phyloP scores from a whole-genome alignment of 306 rosid species.

The Rosa lucieae region DNA sequence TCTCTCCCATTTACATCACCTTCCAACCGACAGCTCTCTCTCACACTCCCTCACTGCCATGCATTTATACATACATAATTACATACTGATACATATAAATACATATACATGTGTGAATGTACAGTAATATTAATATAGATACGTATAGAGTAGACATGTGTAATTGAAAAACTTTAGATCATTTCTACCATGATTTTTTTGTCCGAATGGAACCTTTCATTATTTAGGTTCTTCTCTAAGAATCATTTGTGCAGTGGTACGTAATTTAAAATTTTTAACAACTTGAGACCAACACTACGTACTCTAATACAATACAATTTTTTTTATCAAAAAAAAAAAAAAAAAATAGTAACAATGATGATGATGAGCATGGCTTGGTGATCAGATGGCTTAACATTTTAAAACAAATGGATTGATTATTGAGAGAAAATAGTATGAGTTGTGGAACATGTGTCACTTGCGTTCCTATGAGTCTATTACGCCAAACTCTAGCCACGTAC shows the following conservation, averaged over 20 bases:
- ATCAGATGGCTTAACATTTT: not conserved
- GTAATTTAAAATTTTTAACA: not conserved
- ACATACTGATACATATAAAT: not conserved
- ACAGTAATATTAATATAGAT: not conserved
- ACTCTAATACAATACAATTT: no score
- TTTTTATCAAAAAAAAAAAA: no score
- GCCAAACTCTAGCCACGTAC: not conserved
- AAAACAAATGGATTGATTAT: not conserved
- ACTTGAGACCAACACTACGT: not conserved
- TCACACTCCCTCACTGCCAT: not conserved
- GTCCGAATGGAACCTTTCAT: not conserved
- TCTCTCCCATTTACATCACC: slow-evolving; percentile 28
- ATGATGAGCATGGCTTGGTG: not conserved
- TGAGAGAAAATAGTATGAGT: not conserved
- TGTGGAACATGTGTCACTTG: not conserved
- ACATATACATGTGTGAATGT: not conserved
- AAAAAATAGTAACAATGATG: no score
- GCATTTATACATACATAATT: not conserved
- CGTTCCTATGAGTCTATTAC: not conserved
- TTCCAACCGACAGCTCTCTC: slow-evolving; percentile 36
- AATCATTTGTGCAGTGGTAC: not conserved
- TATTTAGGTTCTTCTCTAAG: not conserved
- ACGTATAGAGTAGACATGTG: not conserved
- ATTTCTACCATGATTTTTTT: not conserved
- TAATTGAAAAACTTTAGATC: not conserved